Base-by-base conservation (phyloP, 495 filamentous ascomycete species). In the Podospora australis region DNA sequence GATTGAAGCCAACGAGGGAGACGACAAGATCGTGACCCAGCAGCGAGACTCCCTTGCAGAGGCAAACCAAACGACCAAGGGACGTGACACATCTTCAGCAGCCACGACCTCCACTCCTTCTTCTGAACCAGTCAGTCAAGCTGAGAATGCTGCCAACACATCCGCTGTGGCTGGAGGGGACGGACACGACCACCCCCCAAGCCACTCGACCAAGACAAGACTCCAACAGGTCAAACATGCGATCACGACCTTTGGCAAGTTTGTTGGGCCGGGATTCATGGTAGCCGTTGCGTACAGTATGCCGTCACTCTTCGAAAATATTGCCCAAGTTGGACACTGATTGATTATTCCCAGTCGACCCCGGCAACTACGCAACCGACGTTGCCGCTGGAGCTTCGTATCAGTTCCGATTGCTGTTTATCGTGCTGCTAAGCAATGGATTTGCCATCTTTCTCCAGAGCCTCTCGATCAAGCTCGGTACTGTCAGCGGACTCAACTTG, bases 231-330 rank as follows among this genome's bases (percentile, higher is more conserved):
- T 70, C 16, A 51, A 59, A 41, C 55, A 65, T 40, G 49, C 69
- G 10, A 16, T 90, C 29, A 36, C 71, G 46, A 90, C 81, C 25
- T 92, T 86, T 57, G 66, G 65, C 47, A 81, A 80, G 50, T 96
- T 96, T 59, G 70, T 95, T 39, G 90, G 90, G 1, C 90, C 90
- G 10, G 89, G 89, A 1, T 90, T 95, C 64, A 78, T 95, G 67
- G 78, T 91, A 46, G 78, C 84, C 13, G 86, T 90, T 34, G 84
- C 85, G 16, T 74, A 74, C 54, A 74, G 73, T 73, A 54, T 2
- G 48, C 36, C 14, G 5, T 22, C 7, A 16, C 16, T 20, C 38
- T 13, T 23, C 13, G 14, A 11, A n/a, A n/a, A n/a, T n/a, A n/a
- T n/a, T n/a, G n/a, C n/a, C n/a, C n/a, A n/a, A 59, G 39, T 59